Evolutionary conservation across 352 stramenopile genomes (phyloP).

Genomic region (Salisapilia sapeloensis): DNA sequence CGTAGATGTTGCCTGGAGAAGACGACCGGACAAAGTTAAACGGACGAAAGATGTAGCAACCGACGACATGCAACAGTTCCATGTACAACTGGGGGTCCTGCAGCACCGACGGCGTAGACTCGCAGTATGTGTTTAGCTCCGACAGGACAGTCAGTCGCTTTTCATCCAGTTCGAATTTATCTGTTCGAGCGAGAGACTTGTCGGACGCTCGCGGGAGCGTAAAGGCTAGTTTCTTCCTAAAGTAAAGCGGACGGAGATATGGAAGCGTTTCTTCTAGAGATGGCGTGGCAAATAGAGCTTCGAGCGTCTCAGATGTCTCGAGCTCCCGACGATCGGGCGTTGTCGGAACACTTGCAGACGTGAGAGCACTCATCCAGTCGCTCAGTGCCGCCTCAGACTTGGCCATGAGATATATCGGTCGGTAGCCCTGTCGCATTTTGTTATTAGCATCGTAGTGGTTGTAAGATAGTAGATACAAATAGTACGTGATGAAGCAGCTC

Average conservation of each 20-base stretch:
- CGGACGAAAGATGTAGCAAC: constrained; percentile 68
- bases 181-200: constrained; percentile 13
- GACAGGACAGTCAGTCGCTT: constrained; percentile 66
- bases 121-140: constrained; percentile 76
- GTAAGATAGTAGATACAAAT: constrained; percentile 2
- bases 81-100: constrained; percentile 66
- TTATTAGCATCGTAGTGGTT: not conserved
- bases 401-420: constrained; percentile 73
- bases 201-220: constrained; percentile 43
- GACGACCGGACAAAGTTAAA: constrained; percentile 29
- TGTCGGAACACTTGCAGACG: constrained; percentile 59
- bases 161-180: constrained; percentile 78
- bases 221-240: constrained; percentile 72
- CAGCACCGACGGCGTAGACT: constrained; percentile 65
- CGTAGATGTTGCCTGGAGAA: constrained; percentile 61
- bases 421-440: constrained; percentile 27
- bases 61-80: constrained; percentile 63
- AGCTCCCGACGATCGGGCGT: constrained; percentile 53
- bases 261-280: constrained; percentile 61
- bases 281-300: constrained; percentile 61
- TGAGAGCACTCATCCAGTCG: constrained; percentile 76
- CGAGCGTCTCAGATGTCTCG: constrained; percentile 28
- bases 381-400: constrained; percentile 71
- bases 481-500: constrained; percentile 69
- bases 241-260: constrained; percentile 75